These are phyloP conservation scores for Zasmidium cellare DNA, from an alignment of 2,329 filamentous ascomycete genomes.

Conservation along the genomic window DNA sequence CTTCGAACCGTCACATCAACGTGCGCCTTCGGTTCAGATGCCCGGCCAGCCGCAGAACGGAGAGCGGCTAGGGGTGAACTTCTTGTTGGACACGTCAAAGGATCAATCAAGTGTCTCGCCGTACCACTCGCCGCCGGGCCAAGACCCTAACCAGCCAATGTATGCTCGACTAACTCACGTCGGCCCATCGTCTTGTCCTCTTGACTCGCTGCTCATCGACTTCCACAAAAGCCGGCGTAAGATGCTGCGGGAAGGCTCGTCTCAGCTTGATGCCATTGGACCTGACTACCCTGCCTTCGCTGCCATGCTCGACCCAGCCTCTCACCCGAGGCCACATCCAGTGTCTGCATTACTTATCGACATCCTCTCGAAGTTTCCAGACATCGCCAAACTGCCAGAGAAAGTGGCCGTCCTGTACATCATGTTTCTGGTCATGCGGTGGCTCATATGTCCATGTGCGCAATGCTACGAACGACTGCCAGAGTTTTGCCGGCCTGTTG, in stretches of 20 bases:
- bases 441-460: slow-evolving; percentile 76
- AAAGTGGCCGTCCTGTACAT: slow-evolving; percentile 78
- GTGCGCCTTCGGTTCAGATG: not conserved
- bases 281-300: slow-evolving; percentile 79
- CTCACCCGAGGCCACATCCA: slow-evolving; percentile 54
- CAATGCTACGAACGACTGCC: slow-evolving; percentile 80
- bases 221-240: slow-evolving; percentile 71
- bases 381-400: slow-evolving; percentile 75
- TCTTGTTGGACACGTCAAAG: slow-evolving; percentile 65
- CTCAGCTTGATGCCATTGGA: slow-evolving; percentile 67
- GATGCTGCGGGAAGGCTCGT: slow-evolving; percentile 64
- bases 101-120: slow-evolving; percentile 10
- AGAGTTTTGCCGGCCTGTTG: slow-evolving; percentile 67
- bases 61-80: slow-evolving; percentile 71
- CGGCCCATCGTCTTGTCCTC: slow-evolving; percentile 67
- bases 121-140: slow-evolving; percentile 8
- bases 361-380: slow-evolving; percentile 79
- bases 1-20: slow-evolving; percentile 4
- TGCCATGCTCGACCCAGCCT: slow-evolving; percentile 70
- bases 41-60: slow-evolving; percentile 30
- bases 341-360: slow-evolving; percentile 84
- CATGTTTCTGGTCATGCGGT: slow-evolving; percentile 83
- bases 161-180: slow-evolving; percentile 52
- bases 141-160: slow-evolving; percentile 23
- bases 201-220: slow-evolving; percentile 77